Percentiles rank a stretch among this genome's conserved stretches.
Evolutionary conservation across 441 rosid species (phyloP).

Genomic region (Theobroma grandiflorum): DNA sequence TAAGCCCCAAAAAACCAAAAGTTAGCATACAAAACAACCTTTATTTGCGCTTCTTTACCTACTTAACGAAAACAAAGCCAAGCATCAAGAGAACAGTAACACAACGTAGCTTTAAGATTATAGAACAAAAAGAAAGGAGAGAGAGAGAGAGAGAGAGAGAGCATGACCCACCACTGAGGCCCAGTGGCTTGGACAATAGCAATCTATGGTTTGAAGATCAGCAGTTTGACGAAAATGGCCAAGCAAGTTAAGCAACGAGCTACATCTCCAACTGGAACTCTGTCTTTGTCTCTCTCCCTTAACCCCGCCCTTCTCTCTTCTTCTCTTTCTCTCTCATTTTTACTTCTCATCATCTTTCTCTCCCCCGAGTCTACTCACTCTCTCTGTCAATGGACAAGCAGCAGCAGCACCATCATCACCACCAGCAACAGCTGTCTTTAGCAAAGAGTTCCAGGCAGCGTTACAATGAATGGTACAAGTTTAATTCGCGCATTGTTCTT

Average conservation of each 20-base stretch:
- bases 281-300: constrained; percentile 36
- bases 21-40: constrained; percentile 6
- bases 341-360: neutral
- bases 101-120: neutral
- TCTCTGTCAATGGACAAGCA: constrained; percentile 66
- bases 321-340: constrained; percentile 1
- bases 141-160: neutral
- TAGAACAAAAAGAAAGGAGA: neutral
- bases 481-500: constrained; percentile 6
- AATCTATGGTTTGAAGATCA: constrained; percentile 50
- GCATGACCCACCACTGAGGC: constrained; percentile 61
- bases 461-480: constrained; percentile 80
- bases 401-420: constrained; percentile 44
- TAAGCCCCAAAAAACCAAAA: neutral
- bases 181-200: constrained; percentile 57
- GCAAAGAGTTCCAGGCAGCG: constrained; percentile 84
- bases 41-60: constrained; percentile 27
- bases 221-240: constrained; percentile 56
- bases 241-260: constrained; percentile 40
- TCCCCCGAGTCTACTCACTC: constrained; percentile 26
- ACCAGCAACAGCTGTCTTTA: constrained; percentile 65
- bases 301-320: constrained; percentile 30
- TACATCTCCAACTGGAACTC: constrained; percentile 46
- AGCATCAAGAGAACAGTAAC: constrained; percentile 5
- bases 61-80: constrained; percentile 23